phyloP scores from a whole-genome alignment of 306 rosid species.

The Fragaria ananassa region DNA sequence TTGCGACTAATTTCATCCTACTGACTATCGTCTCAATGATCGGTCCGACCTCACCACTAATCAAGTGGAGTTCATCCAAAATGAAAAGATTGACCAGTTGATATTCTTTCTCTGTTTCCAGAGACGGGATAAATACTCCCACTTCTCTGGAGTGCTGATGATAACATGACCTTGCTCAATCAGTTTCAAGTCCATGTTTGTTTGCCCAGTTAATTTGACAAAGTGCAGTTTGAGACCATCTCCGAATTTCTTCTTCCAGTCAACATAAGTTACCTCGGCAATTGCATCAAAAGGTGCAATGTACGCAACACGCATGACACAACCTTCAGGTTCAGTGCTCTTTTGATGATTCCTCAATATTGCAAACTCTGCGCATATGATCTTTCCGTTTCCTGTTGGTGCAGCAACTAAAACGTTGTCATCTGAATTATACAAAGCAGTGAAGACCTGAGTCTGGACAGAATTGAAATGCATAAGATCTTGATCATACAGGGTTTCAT shows the following conservation, averaged over 20 bases:
- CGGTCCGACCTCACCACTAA: constrained; percentile 89
- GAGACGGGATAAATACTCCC: constrained; percentile 91
- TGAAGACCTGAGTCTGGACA: constrained; percentile 92
- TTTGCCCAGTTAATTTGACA: constrained; percentile 78
- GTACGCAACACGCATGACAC: not conserved
- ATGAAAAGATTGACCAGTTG: constrained; percentile 88
- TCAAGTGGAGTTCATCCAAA: constrained; percentile 82
- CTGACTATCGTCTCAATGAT: constrained; percentile 76
- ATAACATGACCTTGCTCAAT: constrained; percentile 83
- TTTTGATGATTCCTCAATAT: constrained; percentile 77
- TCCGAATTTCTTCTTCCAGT: constrained; percentile 84
- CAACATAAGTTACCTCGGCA: constrained; percentile 61
- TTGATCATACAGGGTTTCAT: constrained; percentile 64
- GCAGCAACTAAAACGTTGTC: constrained; percentile 87
- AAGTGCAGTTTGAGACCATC: constrained; percentile 55
- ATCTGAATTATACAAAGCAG: constrained; percentile 77
- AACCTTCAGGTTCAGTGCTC: constrained; percentile 72
- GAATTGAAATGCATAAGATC: constrained; percentile 88
- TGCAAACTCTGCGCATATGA: constrained; percentile 88
- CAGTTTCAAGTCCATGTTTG: constrained; percentile 66
- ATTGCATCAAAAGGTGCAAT: constrained; percentile 16
- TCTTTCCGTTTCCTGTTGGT: constrained; percentile 94
- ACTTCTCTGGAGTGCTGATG: constrained; percentile 86
- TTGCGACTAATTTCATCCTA: constrained; percentile 77
- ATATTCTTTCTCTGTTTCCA: constrained; percentile 78